Evolutionary conservation across 202 grass and related monocot genomes (phyloP), one percentile per base, ranked within the genome.

Genomic region (Zizania palustris): DNA sequence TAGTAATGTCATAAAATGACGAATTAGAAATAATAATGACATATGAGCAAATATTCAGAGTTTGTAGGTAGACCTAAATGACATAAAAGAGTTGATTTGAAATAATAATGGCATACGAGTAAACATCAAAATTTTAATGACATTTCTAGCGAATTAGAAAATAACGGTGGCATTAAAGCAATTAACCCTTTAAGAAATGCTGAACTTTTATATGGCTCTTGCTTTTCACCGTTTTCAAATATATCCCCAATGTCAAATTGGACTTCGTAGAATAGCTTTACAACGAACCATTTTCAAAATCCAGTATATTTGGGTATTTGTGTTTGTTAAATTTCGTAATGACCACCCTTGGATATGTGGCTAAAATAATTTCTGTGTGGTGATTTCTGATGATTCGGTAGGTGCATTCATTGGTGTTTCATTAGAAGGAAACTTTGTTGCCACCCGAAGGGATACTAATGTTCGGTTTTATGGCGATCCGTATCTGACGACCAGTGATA

Each of bases 341-440:
- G 21, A 11, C 49, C 20, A 22, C 19, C 15, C 20, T 57, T 57
- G 45, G 19, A 69, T 41, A 0, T 59, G 15, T 45, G 56, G 1
- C 12, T 65, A 60, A 11, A 60, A 75, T 66, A 11, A 78, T 51
- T 46, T 45, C 33, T 13, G 34, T 20, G 4, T 38, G 7, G 7
- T 67, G 6, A 44, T 85, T 69, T 40, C 13, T 11, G 58, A 6
- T 50, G 14, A 41, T 28, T 48, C 55, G 2, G 35, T 46, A 97
- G 94, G 94, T 73, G 91, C 91, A 65, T 97, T 93, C 72, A 63
- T 97, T 33, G 94, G 94, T 19, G 84, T 93, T 62, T 97, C 94
- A 20, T 82, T 97, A 42, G 91, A 97, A 73, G 91, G 93, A 3
- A 97, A 92, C 70, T n/a, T 91, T 16, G 86, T 97, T 71, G 37